A percentile compares a stretch with the other conserved stretches of the same genome.
Conservation (phyloP, 768 basidiomycete genomes). For the Lyophyllum shimeji region DNA sequence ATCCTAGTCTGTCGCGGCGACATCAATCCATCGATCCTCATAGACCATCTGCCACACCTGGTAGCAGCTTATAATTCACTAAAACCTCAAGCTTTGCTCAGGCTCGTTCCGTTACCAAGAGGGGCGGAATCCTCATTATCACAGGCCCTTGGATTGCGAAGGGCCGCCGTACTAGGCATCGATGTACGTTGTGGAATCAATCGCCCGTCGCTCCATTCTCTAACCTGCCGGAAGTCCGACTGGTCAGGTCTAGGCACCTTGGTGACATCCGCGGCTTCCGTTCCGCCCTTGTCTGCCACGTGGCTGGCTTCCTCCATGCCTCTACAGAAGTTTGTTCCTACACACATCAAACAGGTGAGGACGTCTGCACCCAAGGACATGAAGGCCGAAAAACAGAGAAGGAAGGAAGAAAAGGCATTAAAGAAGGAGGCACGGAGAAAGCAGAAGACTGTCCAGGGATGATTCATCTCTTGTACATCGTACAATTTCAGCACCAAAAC, state of each 20-base stretch:
- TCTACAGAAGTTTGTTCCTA: slow-evolving; percentile 48
- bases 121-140: slow-evolving; percentile 66
- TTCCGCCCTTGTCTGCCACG: slow-evolving; percentile 60
- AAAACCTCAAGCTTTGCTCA: slow-evolving; percentile 35
- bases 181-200: slow-evolving; percentile 46
- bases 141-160: slow-evolving; percentile 59
- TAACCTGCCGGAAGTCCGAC: slow-evolving; percentile 28
- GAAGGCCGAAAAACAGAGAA: slow-evolving; percentile 61
- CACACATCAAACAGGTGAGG: slow-evolving; percentile 78
- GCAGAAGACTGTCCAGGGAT: background rate
- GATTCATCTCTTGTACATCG: background rate
- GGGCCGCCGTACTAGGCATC: slow-evolving; percentile 65
- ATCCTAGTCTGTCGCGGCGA: slow-evolving; percentile 77
- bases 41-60: slow-evolving; percentile 75
- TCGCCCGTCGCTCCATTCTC: slow-evolving; percentile 17
- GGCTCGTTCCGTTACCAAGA: slow-evolving; percentile 63
- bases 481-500: background rate
- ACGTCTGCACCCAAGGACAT: slow-evolving; percentile 82
- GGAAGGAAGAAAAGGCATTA: slow-evolving; percentile 40
- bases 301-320: slow-evolving; percentile 51
- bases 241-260: slow-evolving; percentile 38
- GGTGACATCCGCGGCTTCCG: slow-evolving; percentile 39
- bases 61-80: slow-evolving; percentile 74
- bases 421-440: slow-evolving; percentile 53
- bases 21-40: slow-evolving; percentile 67